Base-by-base conservation (phyloP, 2,329 filamentous ascomycete species). In the Monosporascus cannonballus region DNA sequence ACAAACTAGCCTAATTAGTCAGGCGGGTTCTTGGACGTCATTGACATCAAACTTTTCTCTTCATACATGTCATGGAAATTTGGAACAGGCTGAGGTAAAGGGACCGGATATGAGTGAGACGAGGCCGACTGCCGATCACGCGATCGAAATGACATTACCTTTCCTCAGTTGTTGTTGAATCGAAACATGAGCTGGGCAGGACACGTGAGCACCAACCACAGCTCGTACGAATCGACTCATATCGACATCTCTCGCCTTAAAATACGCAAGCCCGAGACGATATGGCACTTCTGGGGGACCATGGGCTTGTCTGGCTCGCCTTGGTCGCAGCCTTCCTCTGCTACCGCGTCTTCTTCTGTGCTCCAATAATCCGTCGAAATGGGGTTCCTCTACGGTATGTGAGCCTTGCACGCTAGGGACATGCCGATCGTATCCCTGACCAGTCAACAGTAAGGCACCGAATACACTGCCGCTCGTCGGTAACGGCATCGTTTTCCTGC, bases 401-500 rank as follows among this genome's bases (percentile, higher is more conserved):
- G 6, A n/a, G 24, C 36, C 27, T 25, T 14, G 49, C 7, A 24
- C 15, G 18, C 8, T 3, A 42, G 46, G n/a, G 18, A 20, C 42
- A 6, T 24, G 41, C 48, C 45, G 38, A 25, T 30, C 20, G 17
- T 41, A 25, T 27, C 52, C 52, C 51, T 59, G 14, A 56, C 30
- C 9, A n/a, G 6, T 6, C 11, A n/a, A 44, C 51, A 78, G 76
- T 51, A 74, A 71, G 49, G 73, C 78, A 0, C 76, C 76, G 2
- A 70, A 77, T 51, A 78, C 78, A 3, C 64, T 80, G 1, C 83
- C 82, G 0, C 54, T 86, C 2, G 70, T 77, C 4, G 83, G 83
- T 25, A 85, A 86, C 59, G 83, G 83, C 6, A 73, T 86, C 46
- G 65, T 79, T 7, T 86, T 86, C 60, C 70, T 86, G 1, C 80